phyloP scores from a whole-genome alignment of 345 rosid genomes.

The sweet orange (Citrus sinensis) region DVS_A1.0 CM039161.1:4343001-4343500 shows the following conservation, averaged over 20 bases:
- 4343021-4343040: background rate
- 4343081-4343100: background rate
- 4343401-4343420: background rate
- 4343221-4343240: background rate
- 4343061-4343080: background rate
- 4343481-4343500: background rate
- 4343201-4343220: background rate
- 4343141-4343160: background rate
- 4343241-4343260: background rate
- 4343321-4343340: background rate
- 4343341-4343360: background rate
- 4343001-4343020: background rate
- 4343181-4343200: background rate
- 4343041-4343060: background rate
- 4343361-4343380: background rate
- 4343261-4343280: background rate
- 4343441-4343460: background rate
- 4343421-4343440: background rate
- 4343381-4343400: background rate
- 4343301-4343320: background rate
- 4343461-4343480: background rate
- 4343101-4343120: background rate
- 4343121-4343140: background rate
- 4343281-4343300: background rate
- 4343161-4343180: background rate